phyloP scores from a whole-genome alignment of 305 asterid species.

The Fraxinus floribunda region DNA sequence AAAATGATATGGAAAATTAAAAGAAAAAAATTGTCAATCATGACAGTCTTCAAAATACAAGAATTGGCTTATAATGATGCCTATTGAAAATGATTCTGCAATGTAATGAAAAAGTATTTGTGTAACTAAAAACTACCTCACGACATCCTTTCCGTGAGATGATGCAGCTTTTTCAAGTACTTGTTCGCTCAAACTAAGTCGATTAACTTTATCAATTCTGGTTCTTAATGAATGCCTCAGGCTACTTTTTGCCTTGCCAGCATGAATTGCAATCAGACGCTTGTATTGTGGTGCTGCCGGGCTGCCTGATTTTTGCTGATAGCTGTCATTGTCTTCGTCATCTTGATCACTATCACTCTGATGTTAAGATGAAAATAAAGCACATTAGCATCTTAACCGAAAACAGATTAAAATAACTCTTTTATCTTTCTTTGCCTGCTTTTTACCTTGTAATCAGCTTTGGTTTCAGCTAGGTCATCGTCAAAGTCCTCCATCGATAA shows the following conservation, averaged over 20 bases:
- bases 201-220: constrained; percentile 42
- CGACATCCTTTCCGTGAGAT: constrained; percentile 55
- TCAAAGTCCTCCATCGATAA: constrained; percentile 55
- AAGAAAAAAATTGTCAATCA: background rate
- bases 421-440: background rate
- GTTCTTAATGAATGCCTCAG: constrained; percentile 57
- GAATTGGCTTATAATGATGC: background rate
- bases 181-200: constrained; percentile 92
- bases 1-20: background rate
- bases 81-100: background rate
- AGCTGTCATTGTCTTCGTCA: constrained; percentile 38
- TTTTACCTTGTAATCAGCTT: constrained; percentile 42
- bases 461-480: constrained; percentile 43
- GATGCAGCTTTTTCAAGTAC: constrained; percentile 79
- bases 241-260: constrained; percentile 73
- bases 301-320: constrained; percentile 41
- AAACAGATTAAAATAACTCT: background rate
- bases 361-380: constrained; percentile 9
- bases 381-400: constrained; percentile 9
- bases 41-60: background rate
- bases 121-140: constrained; percentile 47
- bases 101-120: background rate
- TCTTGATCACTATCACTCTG: constrained; percentile 65
- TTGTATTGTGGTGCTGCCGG: constrained; percentile 69
- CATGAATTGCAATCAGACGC: constrained; percentile 86